Base-by-base conservation (phyloP, 257 asterid species). In the Nicotiana undulata region DNA sequence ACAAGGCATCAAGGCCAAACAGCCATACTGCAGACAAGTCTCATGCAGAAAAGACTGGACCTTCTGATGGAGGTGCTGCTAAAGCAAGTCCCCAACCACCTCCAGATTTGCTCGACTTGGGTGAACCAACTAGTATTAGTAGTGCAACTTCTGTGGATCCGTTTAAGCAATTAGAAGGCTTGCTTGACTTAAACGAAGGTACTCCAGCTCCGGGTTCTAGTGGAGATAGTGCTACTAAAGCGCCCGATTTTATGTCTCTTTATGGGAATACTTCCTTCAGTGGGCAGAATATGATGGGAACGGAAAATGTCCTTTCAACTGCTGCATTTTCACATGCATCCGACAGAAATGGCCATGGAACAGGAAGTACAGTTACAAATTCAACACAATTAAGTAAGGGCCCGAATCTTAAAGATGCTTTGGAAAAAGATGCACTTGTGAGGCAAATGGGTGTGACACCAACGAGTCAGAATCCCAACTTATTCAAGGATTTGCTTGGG, bases 381-480 rank as follows among this genome's bases (percentile, higher is more conserved):
- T 24, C 85, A 46, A 84, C 83, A 51, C 91, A 83, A 58, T 29
- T 70, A 80, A 89, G 85, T 85, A 91, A 92, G 85, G 99, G 98
- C 22, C 96, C 91, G 1, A 94, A 87, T 80, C 76, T 83, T 82
- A 94, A 90, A 88, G 98, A 90, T 52, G 91, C 93, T 34, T 80
- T 96, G 87, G 95, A 89, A 76, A 96, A 91, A 88, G 99, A 96
- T 88, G 92, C 98, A 32, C 92, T 87, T 15, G 99, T 91, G 29
- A 91, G 99, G 86, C 99, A 96, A 82, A 61, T 96, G 91, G 99
- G 99, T 1, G 96, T 92, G 85, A 89, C 91, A 18, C 98, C 98
- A 61, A 84, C 96, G 24, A 90, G 93, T 83, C 95, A 92, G 90
- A 92, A 92, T 85, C 98, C 99, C 79, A 94, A 86, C 87, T 88